A percentile compares a stretch with the other conserved stretches of the same genome.
Evolutionary conservation across 495 filamentous ascomycete genomes (phyloP).

Genomic region (Xanthoparmelia taractica): DNA sequence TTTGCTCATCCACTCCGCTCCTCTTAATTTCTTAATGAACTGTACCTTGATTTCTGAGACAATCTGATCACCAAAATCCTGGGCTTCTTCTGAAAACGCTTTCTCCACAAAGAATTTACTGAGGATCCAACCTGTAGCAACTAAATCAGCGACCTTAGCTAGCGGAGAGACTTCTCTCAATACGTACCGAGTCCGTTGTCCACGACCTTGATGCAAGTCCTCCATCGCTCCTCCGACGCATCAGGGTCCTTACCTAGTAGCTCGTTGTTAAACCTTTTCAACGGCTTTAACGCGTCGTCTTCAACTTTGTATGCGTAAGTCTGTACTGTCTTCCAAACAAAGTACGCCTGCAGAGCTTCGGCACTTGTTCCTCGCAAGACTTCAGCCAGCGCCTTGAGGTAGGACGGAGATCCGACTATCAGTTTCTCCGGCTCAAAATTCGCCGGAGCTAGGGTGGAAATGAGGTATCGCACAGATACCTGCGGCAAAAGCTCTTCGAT

Average conservation of each 20-base stretch:
- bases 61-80: constrained; percentile 60
- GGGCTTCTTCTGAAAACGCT: constrained; percentile 55
- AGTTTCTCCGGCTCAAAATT: constrained; percentile 43
- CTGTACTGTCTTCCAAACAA: constrained; percentile 57
- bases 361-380: constrained; percentile 42
- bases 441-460: constrained; percentile 46
- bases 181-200: constrained; percentile 43
- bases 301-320: constrained; percentile 44
- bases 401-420: constrained; percentile 52
- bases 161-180: not conserved
- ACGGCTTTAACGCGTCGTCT: constrained; percentile 50
- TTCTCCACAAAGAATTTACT: constrained; percentile 63
- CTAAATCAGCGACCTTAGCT: constrained; percentile 1
- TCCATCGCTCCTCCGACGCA: constrained; percentile 58
- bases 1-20: constrained; percentile 61
- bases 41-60: constrained; percentile 61
- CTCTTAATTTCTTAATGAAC: constrained; percentile 52
- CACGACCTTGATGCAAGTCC: constrained; percentile 53
- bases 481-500: constrained; percentile 46
- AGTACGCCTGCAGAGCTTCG: constrained; percentile 47
- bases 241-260: constrained; percentile 54
- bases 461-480: constrained; percentile 45
- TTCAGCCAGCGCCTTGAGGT: constrained; percentile 43
- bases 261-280: constrained; percentile 50
- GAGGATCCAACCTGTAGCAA: constrained; percentile 39